Base-by-base conservation (phyloP, 1,139 yeast species). In the Yamadazyma buinensis region DNA sequence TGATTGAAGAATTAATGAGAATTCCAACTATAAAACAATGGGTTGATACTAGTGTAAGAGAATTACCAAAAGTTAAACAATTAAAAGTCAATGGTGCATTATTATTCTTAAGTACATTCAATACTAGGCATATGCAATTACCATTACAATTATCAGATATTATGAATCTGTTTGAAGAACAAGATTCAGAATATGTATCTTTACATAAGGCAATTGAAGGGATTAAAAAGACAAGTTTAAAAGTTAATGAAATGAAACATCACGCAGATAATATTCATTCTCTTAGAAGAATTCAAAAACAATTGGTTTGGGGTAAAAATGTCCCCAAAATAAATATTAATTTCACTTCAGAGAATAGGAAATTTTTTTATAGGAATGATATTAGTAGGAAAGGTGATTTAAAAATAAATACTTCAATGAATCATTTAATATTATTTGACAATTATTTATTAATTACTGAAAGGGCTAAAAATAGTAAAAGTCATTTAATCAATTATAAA, bases 381-480 rank as follows among this genome's bases (percentile, higher is more conserved):
- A 71, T 83, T 17, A 51, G 66, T 5, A 66, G 85, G 37, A 77
- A 80, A 44, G 81, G 88, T 24, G 85, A 79, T 35, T 60, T 65
- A 61, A 80, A 70, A 67, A 67, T 73, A 37, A 80, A 68, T 37
- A 67, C 75, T 34, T 66, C 56, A 42, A 67, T 55, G 6, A 62
- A 61, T 13, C 84, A 78, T 47, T 49, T 84, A 24, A 76, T 86
- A 18, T 58, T 86, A 26, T 61, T 87, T 36, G 95, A 87, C 51
- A 84, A 87, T 49, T 85, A 69, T 47, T 57, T 87, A 30, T 60
- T 87, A 17, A 69, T 87, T 7, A 78, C 92, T 2, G 94, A 85
- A 29, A 46, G 55, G 25, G 43, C 57, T 1, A 59, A 60, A 33
- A 54, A 51, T 14, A 56, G 46, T 26, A 54, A 53, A 28, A 37